A percentile compares a stretch with the other conserved stretches of the same genome.
Conservation (phyloP, 1,284 basidiomycete species). For the Ceratobasidium theobromae region DNA sequence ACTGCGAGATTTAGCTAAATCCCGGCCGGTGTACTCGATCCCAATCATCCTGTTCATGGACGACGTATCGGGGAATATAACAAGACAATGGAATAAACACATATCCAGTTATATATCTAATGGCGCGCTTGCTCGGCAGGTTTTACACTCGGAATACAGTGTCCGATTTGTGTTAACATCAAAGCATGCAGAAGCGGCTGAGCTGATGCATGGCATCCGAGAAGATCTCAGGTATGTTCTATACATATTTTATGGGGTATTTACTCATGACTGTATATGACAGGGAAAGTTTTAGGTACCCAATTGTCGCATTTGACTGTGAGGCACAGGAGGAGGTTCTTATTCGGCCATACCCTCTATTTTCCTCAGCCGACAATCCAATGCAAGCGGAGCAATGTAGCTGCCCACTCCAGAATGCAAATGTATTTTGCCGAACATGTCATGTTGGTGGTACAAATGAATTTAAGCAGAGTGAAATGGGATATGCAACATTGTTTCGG, state of each 20-base stretch:
- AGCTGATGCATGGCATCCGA: constrained; percentile 16
- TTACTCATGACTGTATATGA: background rate
- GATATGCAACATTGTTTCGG: constrained; percentile 31
- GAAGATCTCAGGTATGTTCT: constrained; percentile 3
- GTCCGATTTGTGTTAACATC: constrained; percentile 28
- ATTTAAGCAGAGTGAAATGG: constrained; percentile 10
- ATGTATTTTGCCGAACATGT: constrained; percentile 32
- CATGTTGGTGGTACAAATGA: constrained; percentile 25
- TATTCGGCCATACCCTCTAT: constrained; percentile 21
- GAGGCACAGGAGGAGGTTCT: constrained; percentile 37
- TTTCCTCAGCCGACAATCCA: constrained; percentile 32
- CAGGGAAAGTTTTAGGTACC: constrained; percentile 2
- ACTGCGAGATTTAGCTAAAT: background rate
- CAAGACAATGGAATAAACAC: constrained; percentile 33
- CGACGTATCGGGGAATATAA: constrained; percentile 31
- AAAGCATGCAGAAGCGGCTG: constrained; percentile 5
- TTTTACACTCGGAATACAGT: background rate
- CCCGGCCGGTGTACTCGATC: constrained; percentile 13
- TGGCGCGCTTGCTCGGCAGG: background rate
- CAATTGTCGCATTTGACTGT: constrained; percentile 39
- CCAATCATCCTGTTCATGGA: constrained; percentile 30
- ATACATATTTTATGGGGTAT: background rate
- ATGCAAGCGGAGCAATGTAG: constrained; percentile 33
- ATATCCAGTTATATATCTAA: constrained; percentile 21
- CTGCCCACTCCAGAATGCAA: constrained; percentile 5